A percentile compares a stretch with the other conserved stretches of the same genome.
Conservation (phyloP, 208 protist species). For the Leptomonas pyrrhocoris region DNA sequence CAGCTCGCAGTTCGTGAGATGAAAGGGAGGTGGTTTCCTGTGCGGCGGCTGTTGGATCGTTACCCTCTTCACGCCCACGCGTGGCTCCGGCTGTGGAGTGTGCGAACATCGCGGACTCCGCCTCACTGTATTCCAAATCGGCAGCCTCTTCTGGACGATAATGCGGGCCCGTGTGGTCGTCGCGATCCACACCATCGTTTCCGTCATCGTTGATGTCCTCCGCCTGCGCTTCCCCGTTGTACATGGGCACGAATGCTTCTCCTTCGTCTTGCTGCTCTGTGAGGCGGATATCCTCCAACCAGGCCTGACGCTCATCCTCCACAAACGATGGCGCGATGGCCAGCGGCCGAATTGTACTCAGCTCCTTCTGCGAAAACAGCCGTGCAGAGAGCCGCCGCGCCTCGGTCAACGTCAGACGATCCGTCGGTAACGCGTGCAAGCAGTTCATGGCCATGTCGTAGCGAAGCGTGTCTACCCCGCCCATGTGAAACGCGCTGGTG, state of each 20-base stretch:
- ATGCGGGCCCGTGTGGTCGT: too few relatives aligned
- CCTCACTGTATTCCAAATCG: conserved; percentile 15
- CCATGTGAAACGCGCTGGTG: conserved; percentile 87
- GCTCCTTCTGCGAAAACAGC: conserved; percentile 76
- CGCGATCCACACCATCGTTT: neutral
- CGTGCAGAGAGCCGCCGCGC: conserved; percentile 75
- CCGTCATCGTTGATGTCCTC: neutral
- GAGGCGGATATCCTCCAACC: conserved; percentile 32
- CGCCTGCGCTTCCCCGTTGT: neutral
- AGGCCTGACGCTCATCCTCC: conserved; percentile 61
- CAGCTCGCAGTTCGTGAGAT: neutral
- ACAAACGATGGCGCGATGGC: conserved; percentile 67
- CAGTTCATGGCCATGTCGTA: conserved; percentile 92
- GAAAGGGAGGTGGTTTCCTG: too few relatives aligned
- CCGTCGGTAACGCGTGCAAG: conserved; percentile 78
- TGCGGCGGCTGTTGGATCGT: neutral
- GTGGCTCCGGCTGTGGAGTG: neutral
- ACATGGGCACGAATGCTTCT: neutral
- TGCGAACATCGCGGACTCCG: conserved; percentile 6
- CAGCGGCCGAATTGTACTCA: conserved; percentile 71
- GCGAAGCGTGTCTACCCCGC: conserved; percentile 84
- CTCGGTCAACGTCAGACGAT: conserved; percentile 82
- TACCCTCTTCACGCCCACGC: neutral
- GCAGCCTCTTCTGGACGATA: neutral
- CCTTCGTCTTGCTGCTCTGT: conserved; percentile 8